Percentiles rank a stretch among this genome's conserved stretches.
These are phyloP conservation scores for Amniculicola lignicola DNA, from an alignment of 495 filamentous ascomycete genomes.

Conservation along the genomic window DNA sequence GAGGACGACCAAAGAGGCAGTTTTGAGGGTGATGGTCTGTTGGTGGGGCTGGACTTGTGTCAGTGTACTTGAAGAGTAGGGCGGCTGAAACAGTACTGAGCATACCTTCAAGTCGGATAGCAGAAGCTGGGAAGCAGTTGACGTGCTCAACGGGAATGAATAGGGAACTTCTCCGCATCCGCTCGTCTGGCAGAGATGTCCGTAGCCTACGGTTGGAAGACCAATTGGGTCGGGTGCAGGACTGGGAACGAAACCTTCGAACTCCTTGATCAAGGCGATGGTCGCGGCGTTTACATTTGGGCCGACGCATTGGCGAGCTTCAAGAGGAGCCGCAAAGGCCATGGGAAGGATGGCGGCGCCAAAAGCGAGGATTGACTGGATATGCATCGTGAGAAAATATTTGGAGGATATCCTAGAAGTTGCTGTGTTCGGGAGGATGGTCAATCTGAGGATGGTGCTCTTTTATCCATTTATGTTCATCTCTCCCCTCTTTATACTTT, in stretches of 20 bases:
- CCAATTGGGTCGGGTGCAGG: constrained; percentile 46
- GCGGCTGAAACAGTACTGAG: neutral
- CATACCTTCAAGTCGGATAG: constrained; percentile 44
- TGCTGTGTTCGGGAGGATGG: too few species aligned
- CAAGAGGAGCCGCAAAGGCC: constrained; percentile 11
- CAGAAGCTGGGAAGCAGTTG: constrained; percentile 45
- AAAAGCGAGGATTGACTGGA: constrained; percentile 9
- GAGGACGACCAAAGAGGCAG: constrained; percentile 41
- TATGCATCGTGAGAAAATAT: constrained; percentile 12
- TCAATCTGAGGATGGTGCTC: too few species aligned
- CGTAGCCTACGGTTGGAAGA: constrained; percentile 52
- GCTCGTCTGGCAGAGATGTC: constrained; percentile 47
- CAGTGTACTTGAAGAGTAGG: neutral
- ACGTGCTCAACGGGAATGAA: constrained; percentile 45
- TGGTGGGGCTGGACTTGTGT: constrained; percentile 11
- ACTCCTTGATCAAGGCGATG: constrained; percentile 43
- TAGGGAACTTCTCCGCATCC: constrained; percentile 48
- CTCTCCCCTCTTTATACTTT: too few species aligned
- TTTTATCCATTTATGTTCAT: too few species aligned
- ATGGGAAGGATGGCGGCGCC: constrained; percentile 6
- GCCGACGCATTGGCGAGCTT: constrained; percentile 33
- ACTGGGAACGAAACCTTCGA: constrained; percentile 41
- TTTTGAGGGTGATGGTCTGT: constrained; percentile 41
- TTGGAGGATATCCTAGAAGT: too few species aligned
- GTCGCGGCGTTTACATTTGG: constrained; percentile 43